A percentile compares a stretch with the other conserved stretches of the same genome.
These are phyloP conservation scores for Exserohilum rostratum DNA, from an alignment of 2,329 filamentous ascomycete species.

Conservation along the genomic window DNA sequence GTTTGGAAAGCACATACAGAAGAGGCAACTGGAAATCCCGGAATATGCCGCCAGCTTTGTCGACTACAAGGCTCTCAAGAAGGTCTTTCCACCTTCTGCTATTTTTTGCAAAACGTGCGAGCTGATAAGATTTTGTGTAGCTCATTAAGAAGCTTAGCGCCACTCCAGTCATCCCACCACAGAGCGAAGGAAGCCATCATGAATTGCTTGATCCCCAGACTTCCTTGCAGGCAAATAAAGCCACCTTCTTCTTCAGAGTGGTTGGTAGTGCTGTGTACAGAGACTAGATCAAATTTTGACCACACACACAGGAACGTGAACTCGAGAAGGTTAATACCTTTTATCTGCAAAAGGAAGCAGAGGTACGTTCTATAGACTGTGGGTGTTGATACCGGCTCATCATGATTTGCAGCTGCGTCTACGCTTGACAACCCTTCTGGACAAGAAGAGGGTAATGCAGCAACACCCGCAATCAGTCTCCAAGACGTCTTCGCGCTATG, in stretches of 20 bases:
- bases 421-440: conserved; percentile 85
- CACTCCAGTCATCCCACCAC: conserved; percentile 80
- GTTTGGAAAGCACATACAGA: conserved; percentile 99
- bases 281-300: conserved; percentile 11
- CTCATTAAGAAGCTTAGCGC: conserved; percentile 98
- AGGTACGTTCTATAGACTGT: conserved; percentile 64
- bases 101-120: background rate
- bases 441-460: conserved; percentile 93
- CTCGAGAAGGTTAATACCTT: conserved; percentile 98
- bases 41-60: conserved; percentile 99
- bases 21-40: conserved; percentile 96
- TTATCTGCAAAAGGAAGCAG: conserved; percentile 96
- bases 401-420: conserved; percentile 79
- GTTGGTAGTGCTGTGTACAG: conserved; percentile 58
- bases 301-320: conserved; percentile 76
- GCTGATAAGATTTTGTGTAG: conserved; percentile 56
- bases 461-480: conserved; percentile 77
- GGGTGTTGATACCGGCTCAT: conserved; percentile 22
- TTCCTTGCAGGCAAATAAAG: conserved; percentile 93
- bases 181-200: conserved; percentile 63
- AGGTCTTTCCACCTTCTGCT: conserved; percentile 63
- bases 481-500: conserved; percentile 89
- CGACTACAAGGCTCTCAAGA: conserved; percentile 99
- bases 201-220: conserved; percentile 76
- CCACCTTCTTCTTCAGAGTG: conserved; percentile 97